Evolutionary conservation across 2,329 filamentous ascomycete species (phyloP), one percentile per base, ranked within the genome.

Genomic region (Colletotrichum orbiculare): DNA sequence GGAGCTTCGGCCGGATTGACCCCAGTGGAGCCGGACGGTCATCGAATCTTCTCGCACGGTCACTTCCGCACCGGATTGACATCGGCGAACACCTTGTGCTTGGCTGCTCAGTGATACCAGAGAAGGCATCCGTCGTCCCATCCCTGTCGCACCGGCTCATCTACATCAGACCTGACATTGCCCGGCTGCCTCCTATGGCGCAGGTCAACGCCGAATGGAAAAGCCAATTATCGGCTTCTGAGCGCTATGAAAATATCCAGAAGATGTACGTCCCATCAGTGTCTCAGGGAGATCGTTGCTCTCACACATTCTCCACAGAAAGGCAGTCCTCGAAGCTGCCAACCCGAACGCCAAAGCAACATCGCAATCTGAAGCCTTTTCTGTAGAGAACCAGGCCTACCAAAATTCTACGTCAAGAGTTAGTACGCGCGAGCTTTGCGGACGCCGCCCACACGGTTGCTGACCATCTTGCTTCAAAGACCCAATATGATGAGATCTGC

Each of bases 221-320:
- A 70, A 73, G 73, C 25, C 75, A 77, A 3, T 75, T 91, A 63
- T 83, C 84, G 9, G 88, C 88, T 41, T 81, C 85, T 11, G 85
- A 89, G 57, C 82, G 90, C 60, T 87, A 90, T 74, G 83, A 85
- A 60, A 85, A 83, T 64, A 88, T 92, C 54, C 83, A 90, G 69
- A 84, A 79, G 63, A 80, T 91, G 88, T 89, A 75, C 80, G 87
- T 15, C 37, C n/a, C n/a, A 17, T 8, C 8, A 7, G 4, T 33
- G 9, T 2, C 10, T 11, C 37, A 43, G 25, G 17, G 39, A 12
- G 17, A 25, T 17, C 17, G 10, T 17, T 11, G 8, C 42, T 37
- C 43, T 54, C 7, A 45, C 13, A 48, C n/a, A 38, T 6, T 7
- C 2, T 35, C 25, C 4, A 10, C 37, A 69, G 66, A 49, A 67